These are phyloP conservation scores for Conoideocrella luteorostrata DNA, from an alignment of 2,329 filamentous ascomycete genomes.

Conservation along the genomic window DNA sequence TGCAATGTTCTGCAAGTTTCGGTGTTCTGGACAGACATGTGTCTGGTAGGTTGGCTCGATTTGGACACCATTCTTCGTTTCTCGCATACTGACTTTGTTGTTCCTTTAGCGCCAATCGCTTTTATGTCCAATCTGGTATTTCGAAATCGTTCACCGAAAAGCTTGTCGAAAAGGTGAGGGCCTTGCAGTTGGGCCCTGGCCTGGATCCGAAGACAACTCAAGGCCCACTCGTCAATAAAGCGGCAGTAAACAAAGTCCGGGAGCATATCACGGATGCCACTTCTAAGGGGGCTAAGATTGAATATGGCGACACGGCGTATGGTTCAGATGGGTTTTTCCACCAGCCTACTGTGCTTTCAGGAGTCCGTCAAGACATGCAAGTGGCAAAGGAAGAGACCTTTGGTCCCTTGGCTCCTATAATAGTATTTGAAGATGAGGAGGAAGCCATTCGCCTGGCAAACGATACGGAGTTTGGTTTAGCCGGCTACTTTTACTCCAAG, in stretches of 20 bases:
- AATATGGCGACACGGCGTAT: too few species aligned
- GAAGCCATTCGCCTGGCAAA: slow-evolving; percentile 86
- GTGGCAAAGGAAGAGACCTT: slow-evolving; percentile 89
- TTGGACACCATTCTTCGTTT: too few species aligned
- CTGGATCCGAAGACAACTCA: slow-evolving; percentile 67
- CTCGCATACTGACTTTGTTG: too few species aligned
- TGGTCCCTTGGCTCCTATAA: slow-evolving; percentile 84
- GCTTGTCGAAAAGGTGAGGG: slow-evolving; percentile 65
- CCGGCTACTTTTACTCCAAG: slow-evolving; percentile 84
- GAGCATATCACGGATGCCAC: slow-evolving; percentile 74
- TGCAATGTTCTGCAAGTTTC: slow-evolving; percentile 84
- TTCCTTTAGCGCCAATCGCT: slow-evolving; percentile 74
- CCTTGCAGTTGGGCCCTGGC: slow-evolving; percentile 70
- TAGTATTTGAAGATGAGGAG: slow-evolving; percentile 80
- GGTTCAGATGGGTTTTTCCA: too few species aligned
- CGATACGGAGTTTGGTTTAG: slow-evolving; percentile 74
- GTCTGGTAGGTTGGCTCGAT: too few species aligned
- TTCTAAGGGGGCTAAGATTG: slow-evolving; percentile 68
- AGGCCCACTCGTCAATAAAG: slow-evolving; percentile 78
- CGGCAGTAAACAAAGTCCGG: slow-evolving; percentile 73
- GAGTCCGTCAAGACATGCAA: slow-evolving; percentile 80
- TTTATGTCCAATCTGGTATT: slow-evolving; percentile 72
- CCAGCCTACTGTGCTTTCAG: slow-evolving; percentile 80
- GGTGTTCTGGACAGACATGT: slow-evolving; percentile 91
- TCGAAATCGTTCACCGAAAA: slow-evolving; percentile 67